These are phyloP conservation scores for Trichoderma oligosporum DNA, from an alignment of 2,329 filamentous ascomycete species.

Conservation along the genomic window DNA sequence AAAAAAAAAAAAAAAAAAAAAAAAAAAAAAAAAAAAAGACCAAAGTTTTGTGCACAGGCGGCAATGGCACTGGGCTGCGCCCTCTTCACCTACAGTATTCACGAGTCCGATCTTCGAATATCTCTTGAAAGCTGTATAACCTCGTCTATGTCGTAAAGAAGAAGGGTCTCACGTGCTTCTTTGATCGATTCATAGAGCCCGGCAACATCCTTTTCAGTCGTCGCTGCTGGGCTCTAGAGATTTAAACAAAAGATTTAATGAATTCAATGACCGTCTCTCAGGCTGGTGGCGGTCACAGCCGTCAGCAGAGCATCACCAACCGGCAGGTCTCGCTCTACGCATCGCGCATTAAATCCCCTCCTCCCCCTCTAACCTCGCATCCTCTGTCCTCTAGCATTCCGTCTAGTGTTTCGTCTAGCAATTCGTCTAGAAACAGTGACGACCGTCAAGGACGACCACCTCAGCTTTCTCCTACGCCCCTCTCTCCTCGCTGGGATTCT, in stretches of 20 bases:
- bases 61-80: slow-evolving; percentile 21
- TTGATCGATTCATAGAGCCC: slow-evolving; percentile 18
- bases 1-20: too few relatives aligned
- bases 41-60: slow-evolving; percentile 10
- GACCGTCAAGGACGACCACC: slow-evolving; percentile 11
- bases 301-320: slow-evolving; percentile 20
- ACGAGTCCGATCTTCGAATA: slow-evolving; percentile 8
- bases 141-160: background rate
- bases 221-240: slow-evolving; percentile 23
- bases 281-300: slow-evolving; percentile 18
- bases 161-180: slow-evolving; percentile 13
- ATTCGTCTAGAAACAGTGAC: background rate
- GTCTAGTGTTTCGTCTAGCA: too few relatives aligned
- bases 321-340: slow-evolving; percentile 26
- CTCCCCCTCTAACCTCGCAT: slow-evolving; percentile 19
- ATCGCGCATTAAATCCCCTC: slow-evolving; percentile 23
- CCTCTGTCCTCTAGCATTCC: slow-evolving; percentile 6
- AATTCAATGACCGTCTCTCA: slow-evolving; percentile 24
- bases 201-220: slow-evolving; percentile 8
- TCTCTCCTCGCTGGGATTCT: slow-evolving; percentile 46
- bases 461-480: slow-evolving; percentile 35
- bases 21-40: background rate
- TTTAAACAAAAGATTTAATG: slow-evolving; percentile 16
- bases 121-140: slow-evolving; percentile 3
- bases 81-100: slow-evolving; percentile 5